Base-by-base conservation (phyloP, 2,329 filamentous ascomycete genomes). In the Microsporum canis region DNA sequence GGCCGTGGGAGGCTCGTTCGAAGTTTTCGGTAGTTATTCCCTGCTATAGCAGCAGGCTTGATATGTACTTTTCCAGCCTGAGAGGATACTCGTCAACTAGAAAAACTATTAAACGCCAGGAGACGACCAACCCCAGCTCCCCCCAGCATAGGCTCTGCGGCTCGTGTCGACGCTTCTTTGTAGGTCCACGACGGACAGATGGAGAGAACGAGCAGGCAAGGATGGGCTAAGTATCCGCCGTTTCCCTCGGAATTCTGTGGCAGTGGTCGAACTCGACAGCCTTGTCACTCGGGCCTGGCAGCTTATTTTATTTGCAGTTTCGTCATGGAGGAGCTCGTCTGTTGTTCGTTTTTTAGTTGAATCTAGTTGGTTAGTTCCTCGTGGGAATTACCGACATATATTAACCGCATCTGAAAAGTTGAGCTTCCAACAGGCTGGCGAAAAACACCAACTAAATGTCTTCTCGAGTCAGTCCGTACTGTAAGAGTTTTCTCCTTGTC, bases 91-190 rank as follows among this genome's bases (percentile, higher is more conserved):
- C 51, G 33, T 34, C 31, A 55, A 17, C 51, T 36, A 55, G 17
- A 36, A 55, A 10, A 55, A 55, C 51, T 10, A 29, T 51, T 51
- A 55, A 55, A 31, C 51, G 51, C 51, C 51, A 31, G 51, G 49
- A 53, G 49, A 55, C 51, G 33, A 55, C 29, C 51, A 14, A 55
- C 51, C 51, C 51, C 51, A 55, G 51, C n/a, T 55, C 31, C 31
- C 38, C 51, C 49, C 49, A 55, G 33, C 51, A 55, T 55, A 31
- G 51, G 51, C 51, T 55, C 51, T 34, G 51, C 51, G 33, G 51
- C 51, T 55, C 51, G 45, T 31, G 45, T 31, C 23, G 45, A 29
- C 45, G 23, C 8, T 43, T 43, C 5, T n/a, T 43, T n/a, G n/a
- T 43, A 17, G 5, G n/a, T 43, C 17, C 39, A n/a, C n/a, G 39